A percentile compares a stretch with the other conserved stretches of the same genome.
These are phyloP conservation scores for Xylaria sp. DNA, from an alignment of 2,329 filamentous ascomycete species.

Conservation along the genomic window DNA sequence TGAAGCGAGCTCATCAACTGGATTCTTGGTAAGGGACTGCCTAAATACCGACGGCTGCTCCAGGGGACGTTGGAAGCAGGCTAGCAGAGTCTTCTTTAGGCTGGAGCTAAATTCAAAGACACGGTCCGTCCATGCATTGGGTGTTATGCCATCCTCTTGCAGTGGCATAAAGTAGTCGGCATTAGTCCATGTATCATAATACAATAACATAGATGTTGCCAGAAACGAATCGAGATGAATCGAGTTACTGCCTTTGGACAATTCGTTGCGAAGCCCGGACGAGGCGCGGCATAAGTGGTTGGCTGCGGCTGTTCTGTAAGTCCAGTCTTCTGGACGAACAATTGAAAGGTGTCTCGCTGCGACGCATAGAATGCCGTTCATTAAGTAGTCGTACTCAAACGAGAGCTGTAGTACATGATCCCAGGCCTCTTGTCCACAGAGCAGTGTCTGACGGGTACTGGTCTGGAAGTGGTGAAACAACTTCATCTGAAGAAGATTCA, in stretches of 20 bases:
- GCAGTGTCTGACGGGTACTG: constrained; percentile 39
- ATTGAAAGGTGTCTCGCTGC: constrained; percentile 41
- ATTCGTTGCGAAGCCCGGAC: constrained; percentile 33
- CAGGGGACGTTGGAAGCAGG: constrained; percentile 31
- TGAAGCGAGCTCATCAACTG: neutral
- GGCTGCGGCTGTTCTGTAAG: constrained; percentile 28
- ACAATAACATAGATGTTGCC: constrained; percentile 40
- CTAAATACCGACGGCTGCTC: constrained; percentile 23
- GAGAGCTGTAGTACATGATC: constrained; percentile 38
- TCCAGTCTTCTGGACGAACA: constrained; percentile 31
- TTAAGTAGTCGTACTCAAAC: constrained; percentile 42
- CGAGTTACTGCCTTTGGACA: constrained; percentile 30
- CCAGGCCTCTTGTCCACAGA: constrained; percentile 37
- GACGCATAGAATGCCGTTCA: constrained; percentile 41
- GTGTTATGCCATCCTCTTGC: neutral
- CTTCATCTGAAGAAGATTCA: constrained; percentile 40
- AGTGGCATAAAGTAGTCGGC: constrained; percentile 29
- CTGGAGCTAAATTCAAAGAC: constrained; percentile 42
- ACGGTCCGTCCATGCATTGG: constrained; percentile 34
- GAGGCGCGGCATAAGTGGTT: constrained; percentile 38
- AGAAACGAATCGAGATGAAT: constrained; percentile 42
- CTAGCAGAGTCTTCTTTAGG: constrained; percentile 41
- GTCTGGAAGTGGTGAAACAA: constrained; percentile 44
- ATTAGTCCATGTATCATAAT: constrained; percentile 43
- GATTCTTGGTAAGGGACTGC: constrained; percentile 13